Base-by-base conservation (phyloP, 768 basidiomycete species). In the Fibroporia radiculosa region DNA sequence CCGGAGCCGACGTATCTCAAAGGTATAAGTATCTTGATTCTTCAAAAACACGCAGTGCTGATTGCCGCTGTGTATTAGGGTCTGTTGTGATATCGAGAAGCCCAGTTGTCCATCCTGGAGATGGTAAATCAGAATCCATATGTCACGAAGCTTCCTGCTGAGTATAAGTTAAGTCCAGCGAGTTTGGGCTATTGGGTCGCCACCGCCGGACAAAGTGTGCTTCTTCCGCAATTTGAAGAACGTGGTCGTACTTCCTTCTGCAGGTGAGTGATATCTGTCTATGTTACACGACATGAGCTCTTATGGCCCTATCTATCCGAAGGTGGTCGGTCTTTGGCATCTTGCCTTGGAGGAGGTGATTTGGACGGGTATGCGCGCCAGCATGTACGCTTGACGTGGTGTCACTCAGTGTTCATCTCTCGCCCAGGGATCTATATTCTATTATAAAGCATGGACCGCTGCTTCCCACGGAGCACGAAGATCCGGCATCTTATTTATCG, bases 61-160 rank as follows among this genome's bases (percentile, higher is more conserved):
- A 46, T 24, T 28, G 11, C 37, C 31, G 19, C 8, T 26, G 8
- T 31, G 2, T n/a, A 29, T 12, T 27, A 60, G 59, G 59, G 3
- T 22, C 26, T 4, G 53, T 57, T 7, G 47, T 48, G 27, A 77
- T 90, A 44, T 83, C 78, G 5, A 67, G 86, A 42, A 86, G 78
- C 58, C 88, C 88, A 1, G 78, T 84, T 10, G 73, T 76, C n/a
- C 85, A 89, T 57, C 78, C 82, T 4, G 87, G 87, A 12, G 87
- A 88, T 54, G 77, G 85, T 78, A 53, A 45, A 63, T 50, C 7
- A 29, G 10, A 22, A 11, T 44, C n/a, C n/a, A 6, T 29, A 37
- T 16, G 8, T 40, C 23, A 22, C 43, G 24, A 42, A 19, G 14
- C 12, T 4, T 16, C 10, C 23, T 6, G 29, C 29, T 31, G n/a